phyloP scores from a whole-genome alignment of 2,329 filamentous ascomycete genomes.

The Acephala macrosclerotiorum region DNA sequence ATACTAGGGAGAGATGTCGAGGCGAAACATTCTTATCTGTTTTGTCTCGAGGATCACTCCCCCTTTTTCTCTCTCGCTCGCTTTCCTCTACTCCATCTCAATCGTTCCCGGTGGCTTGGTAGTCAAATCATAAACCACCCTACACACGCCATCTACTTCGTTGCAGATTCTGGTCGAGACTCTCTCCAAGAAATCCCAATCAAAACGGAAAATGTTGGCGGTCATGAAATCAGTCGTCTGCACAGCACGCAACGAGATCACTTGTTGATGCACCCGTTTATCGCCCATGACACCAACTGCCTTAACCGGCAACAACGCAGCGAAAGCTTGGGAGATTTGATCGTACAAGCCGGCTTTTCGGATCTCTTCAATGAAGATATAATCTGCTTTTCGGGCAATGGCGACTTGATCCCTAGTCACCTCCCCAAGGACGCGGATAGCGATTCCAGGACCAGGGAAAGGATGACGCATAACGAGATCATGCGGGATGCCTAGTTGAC shows the following conservation, averaged over 20 bases:
- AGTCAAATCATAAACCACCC: slow-evolving; percentile 72
- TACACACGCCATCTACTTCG: slow-evolving; percentile 67
- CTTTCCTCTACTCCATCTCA: slow-evolving; percentile 68
- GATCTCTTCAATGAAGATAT: slow-evolving; percentile 82
- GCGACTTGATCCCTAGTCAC: slow-evolving; percentile 81
- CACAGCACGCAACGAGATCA: slow-evolving; percentile 68
- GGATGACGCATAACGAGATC: slow-evolving; percentile 82
- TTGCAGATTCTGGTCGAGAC: slow-evolving; percentile 76
- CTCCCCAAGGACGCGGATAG: slow-evolving; percentile 79
- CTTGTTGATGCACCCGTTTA: slow-evolving; percentile 69
- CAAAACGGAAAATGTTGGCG: slow-evolving; percentile 51
- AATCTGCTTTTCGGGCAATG: slow-evolving; percentile 79
- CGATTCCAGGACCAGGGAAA: slow-evolving; percentile 76
- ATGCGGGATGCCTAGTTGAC: slow-evolving; percentile 72
- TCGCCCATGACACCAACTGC: slow-evolving; percentile 75
- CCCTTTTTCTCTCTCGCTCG: slow-evolving; percentile 3
- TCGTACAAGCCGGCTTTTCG: slow-evolving; percentile 75
- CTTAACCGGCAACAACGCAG: slow-evolving; percentile 70
- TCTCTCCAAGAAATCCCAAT: slow-evolving; percentile 68
- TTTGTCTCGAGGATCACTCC: not conserved
- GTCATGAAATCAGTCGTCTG: slow-evolving; percentile 57
- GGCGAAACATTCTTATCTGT: slow-evolving; percentile 1
- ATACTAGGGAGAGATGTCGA: not conserved
- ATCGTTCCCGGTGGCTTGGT: slow-evolving; percentile 65
- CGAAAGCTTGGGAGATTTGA: slow-evolving; percentile 74